Base-by-base conservation (phyloP, 2,329 filamentous ascomycete species). In the Xylaria sp. region DNA sequence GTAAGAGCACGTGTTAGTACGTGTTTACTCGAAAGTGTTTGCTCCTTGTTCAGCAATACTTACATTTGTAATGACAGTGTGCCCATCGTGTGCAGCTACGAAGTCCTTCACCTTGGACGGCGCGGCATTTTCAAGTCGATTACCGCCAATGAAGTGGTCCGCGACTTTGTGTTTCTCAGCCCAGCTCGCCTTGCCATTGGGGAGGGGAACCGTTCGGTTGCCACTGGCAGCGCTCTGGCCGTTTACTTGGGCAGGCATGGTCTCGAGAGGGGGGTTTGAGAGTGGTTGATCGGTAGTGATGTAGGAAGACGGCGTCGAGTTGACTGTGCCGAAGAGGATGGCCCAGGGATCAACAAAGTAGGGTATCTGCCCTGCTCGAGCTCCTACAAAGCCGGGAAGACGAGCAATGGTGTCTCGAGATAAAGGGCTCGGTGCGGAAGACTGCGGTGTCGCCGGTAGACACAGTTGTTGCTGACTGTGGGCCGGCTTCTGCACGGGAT, bases 41-140 rank as follows among this genome's bases (percentile, higher is more conserved):
- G 13, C 26, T n/a, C 61, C 38, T n/a, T 1, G 9, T 44, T 20
- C 15, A 26, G 6, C 28, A 23, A 31, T 20, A 31, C 93, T 86
- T 83, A 98, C 96, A 80, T 94, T 98, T 78, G 93, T 97, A 80
- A 99, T 99, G 81, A 98, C 95, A 23, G 96, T 98, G 87, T 99
- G 96, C 70, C 96, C 96, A 78, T 94, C 93, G 81, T 97, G 87
- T 69, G 88, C 86, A 61, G 92, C 89, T 57, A 99, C 95, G 83
- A 98, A 99, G 82, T 99, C 95, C 87, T 97, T 98, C 71, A 99
- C 93, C 78, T 90, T 92, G 80, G 94, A 92, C 44, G 94, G 88
- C 53, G 92, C 83, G 59, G 96, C 96, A 79, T 92, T 92, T 72
- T 89, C 90, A 72, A 99, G 83, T 79, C 90, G 89, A 85, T 97